Conservation (phyloP, 1,284 basidiomycete species). For the Ceratobasidium sp. region DNA sequence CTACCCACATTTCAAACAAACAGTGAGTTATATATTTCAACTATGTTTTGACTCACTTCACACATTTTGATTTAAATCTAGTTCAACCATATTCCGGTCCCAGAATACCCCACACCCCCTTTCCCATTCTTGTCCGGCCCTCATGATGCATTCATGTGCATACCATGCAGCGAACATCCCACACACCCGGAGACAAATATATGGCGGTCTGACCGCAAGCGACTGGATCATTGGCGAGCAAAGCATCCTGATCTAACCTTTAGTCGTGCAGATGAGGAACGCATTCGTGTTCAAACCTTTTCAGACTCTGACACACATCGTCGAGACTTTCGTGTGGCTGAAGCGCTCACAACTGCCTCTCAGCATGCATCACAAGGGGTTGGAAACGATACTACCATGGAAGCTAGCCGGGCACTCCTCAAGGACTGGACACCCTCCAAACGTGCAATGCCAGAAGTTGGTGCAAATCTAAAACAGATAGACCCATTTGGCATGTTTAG, state of each 20-base stretch:
- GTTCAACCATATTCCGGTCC: neutral
- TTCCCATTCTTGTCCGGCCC: neutral
- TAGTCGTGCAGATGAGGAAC: neutral
- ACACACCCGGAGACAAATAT: neutral
- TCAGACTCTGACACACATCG: neutral
- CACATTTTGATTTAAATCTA: neutral
- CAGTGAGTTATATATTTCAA: neutral
- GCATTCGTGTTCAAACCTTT: neutral
- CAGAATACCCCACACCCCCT: neutral
- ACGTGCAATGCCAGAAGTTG: neutral
- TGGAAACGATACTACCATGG: neutral
- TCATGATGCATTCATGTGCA: neutral
- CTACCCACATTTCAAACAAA: neutral
- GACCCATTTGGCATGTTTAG: neutral
- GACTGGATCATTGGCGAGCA: neutral
- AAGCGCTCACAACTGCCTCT: neutral
- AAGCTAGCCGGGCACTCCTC: neutral
- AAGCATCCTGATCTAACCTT: neutral
- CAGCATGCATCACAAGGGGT: neutral
- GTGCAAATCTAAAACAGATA: neutral
- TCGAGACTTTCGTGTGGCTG: neutral
- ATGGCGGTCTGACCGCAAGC: neutral
- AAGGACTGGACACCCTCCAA: neutral
- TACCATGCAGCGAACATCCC: neutral
- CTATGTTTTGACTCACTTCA: neutral